phyloP scores from a whole-genome alignment of 306 rosid genomes.

The Herpetospermum pedunculosum region DNA sequence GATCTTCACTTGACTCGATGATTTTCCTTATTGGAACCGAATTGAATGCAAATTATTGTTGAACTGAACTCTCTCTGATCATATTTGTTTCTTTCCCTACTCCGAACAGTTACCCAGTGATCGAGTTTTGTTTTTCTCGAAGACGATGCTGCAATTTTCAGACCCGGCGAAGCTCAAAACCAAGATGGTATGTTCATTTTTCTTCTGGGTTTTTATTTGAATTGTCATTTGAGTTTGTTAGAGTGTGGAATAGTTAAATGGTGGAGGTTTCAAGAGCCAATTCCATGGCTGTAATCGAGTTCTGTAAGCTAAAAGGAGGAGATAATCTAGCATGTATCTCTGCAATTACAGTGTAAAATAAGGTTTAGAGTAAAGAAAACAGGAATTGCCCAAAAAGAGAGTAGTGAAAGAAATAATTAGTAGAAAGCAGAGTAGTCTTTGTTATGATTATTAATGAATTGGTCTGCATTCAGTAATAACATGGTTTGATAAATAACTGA shows the following conservation, averaged over 20 bases:
- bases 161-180: constrained; percentile 61
- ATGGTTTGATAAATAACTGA: background rate
- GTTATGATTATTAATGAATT: background rate
- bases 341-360: background rate
- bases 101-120: background rate
- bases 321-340: background rate
- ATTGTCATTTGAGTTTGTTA: background rate
- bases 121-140: background rate
- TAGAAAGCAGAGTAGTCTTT: background rate
- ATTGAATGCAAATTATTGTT: background rate
- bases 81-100: background rate
- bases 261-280: background rate
- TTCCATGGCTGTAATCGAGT: background rate
- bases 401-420: background rate
- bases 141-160: constrained; percentile 56
- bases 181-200: constrained; percentile 32
- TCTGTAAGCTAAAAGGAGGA: background rate
- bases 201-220: background rate
- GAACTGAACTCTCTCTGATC: background rate
- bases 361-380: background rate
- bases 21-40: background rate
- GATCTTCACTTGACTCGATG: background rate
- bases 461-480: background rate
- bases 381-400: background rate
- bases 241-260: background rate